A percentile compares a stretch with the other conserved stretches of the same genome.
Conservation (phyloP, 2,329 filamentous ascomycete genomes). For the Gaeumannomyces sp. region DNA sequence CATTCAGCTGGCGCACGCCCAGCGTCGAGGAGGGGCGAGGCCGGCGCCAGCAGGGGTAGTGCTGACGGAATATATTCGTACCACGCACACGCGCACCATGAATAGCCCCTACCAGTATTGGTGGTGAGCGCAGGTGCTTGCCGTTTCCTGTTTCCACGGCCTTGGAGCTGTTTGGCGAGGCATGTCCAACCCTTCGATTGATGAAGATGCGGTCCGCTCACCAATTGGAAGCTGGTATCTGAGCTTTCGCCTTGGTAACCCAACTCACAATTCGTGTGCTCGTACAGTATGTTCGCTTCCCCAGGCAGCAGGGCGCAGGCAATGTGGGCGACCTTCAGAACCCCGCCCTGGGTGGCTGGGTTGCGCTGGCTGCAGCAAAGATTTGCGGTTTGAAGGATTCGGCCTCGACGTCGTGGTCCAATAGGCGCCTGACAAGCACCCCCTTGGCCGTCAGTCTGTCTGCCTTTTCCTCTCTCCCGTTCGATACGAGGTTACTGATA, state of each 20-base stretch:
- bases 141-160: too few species aligned
- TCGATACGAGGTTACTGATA: neutral
- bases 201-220: too few species aligned
- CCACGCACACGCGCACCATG: neutral
- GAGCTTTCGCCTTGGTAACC: too few species aligned
- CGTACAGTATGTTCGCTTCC: too few species aligned
- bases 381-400: neutral
- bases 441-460: neutral
- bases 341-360: neutral
- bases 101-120: too few species aligned
- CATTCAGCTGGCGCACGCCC: neutral
- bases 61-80: slow-evolving; percentile 1
- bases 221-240: too few species aligned
- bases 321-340: too few species aligned
- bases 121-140: too few species aligned
- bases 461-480: neutral
- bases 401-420: neutral
- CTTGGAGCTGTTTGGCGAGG: too few species aligned
- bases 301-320: neutral
- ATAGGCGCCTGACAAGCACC: neutral
- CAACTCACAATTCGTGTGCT: too few species aligned
- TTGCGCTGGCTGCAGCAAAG: neutral
- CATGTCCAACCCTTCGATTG: too few species aligned
- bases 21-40: neutral
- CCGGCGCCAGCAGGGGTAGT: neutral